Percentiles rank a stretch among this genome's conserved stretches.
phyloP scores from a whole-genome alignment of 129 eudicot genomes.

The Gnaphalium uliginosum region DNA sequence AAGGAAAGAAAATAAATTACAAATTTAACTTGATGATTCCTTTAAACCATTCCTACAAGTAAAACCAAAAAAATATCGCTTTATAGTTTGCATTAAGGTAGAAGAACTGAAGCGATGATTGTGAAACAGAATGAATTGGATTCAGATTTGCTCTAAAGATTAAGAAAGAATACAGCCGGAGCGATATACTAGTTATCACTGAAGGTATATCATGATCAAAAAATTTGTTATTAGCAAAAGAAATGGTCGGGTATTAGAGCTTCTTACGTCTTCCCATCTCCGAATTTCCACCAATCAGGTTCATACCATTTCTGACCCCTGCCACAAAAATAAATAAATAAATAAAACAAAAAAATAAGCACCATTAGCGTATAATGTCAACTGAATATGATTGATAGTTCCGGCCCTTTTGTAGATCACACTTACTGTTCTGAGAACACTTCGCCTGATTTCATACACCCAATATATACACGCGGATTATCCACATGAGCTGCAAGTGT shows the following conservation, averaged over 20 bases:
- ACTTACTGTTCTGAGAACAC: conserved; percentile 93
- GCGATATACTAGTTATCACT: not conserved
- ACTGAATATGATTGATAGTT: conserved; percentile 7
- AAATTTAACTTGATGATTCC: not conserved
- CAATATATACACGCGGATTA: conserved; percentile 83
- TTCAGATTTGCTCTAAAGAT: not conserved
- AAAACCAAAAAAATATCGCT: not conserved
- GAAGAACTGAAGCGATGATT: not conserved
- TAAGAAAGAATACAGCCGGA: not conserved
- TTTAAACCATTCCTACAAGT: not conserved
- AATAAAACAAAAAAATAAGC: conserved; percentile 1
- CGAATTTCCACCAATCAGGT: conserved; percentile 99
- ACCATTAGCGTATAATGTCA: conserved; percentile 8
- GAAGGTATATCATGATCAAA: not conserved
- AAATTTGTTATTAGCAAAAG: not conserved
- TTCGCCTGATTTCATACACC: conserved; percentile 99
- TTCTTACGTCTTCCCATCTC: conserved; percentile 90
- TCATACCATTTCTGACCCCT: conserved; percentile 95
- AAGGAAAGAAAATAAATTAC: not conserved
- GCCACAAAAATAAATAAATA: conserved; percentile 26
- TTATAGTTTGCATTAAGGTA: not conserved
- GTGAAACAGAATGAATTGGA: not conserved
- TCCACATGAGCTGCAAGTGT: conserved; percentile 74
- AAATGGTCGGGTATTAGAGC: conserved; percentile 11
- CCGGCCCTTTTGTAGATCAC: conserved; percentile 2